Conservation (phyloP, 2,329 filamentous ascomycete genomes). For the Cordyceps sp. region DNA sequence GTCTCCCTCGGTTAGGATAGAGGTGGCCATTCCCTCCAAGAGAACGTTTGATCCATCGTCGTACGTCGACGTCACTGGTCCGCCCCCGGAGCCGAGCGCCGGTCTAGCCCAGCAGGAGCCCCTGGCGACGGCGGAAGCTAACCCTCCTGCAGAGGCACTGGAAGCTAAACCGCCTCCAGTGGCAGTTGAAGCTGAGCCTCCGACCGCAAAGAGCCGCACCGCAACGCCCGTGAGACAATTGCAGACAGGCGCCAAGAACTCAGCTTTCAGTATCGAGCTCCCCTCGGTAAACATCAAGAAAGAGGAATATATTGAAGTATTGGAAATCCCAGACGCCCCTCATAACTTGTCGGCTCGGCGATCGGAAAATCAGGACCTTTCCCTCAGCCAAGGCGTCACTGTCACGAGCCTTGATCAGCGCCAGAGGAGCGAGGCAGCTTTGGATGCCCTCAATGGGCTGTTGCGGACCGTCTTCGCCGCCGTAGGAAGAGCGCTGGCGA, state of each 20-base stretch:
- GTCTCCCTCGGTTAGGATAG: slow-evolving; percentile 22
- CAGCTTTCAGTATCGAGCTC: slow-evolving; percentile 31
- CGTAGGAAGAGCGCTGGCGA: slow-evolving; percentile 48
- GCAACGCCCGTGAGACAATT: slow-evolving; percentile 3
- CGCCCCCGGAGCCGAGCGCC: slow-evolving; percentile 1
- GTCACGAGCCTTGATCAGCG: slow-evolving; percentile 59
- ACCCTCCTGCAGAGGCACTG: too few species aligned
- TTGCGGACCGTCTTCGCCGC: slow-evolving; percentile 60
- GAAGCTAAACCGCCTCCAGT: too few species aligned
- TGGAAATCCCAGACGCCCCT: slow-evolving; percentile 28
- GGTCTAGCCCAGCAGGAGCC: slow-evolving; percentile 5
- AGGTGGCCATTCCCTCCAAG: slow-evolving; percentile 30
- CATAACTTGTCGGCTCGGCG: slow-evolving; percentile 34
- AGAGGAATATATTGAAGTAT: slow-evolving; percentile 33
- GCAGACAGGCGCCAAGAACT: slow-evolving; percentile 5
- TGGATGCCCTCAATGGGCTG: slow-evolving; percentile 52
- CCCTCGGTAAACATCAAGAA: slow-evolving; percentile 26
- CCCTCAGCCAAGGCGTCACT: slow-evolving; percentile 38
- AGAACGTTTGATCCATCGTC: slow-evolving; percentile 18
- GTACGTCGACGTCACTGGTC: slow-evolving; percentile 16
- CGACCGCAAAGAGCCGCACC: slow-evolving; percentile 2
- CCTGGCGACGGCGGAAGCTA: too few species aligned
- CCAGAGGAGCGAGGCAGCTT: slow-evolving; percentile 60
- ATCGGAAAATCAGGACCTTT: slow-evolving; percentile 29
- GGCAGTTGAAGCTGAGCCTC: slow-evolving; percentile 2